A percentile compares a stretch with the other conserved stretches of the same genome.
phyloP scores from a whole-genome alignment of 495 filamentous ascomycete genomes.

The Clavariopsis aquatica region DNA sequence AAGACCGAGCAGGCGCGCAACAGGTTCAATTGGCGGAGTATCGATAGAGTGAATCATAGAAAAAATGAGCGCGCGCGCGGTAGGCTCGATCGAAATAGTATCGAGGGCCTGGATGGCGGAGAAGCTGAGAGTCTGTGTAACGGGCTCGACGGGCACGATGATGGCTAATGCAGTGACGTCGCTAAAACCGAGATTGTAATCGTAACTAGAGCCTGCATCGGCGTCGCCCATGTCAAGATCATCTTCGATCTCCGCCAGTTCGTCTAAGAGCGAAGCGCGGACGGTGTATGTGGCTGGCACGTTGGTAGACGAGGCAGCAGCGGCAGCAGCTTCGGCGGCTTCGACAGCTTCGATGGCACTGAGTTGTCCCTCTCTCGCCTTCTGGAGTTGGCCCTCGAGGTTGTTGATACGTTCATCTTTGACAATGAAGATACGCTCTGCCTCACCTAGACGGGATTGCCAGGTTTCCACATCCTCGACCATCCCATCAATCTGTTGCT shows the following conservation, averaged over 20 bases:
- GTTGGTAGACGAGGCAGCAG: background rate
- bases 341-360: background rate
- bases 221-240: background rate
- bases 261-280: too few relatives aligned
- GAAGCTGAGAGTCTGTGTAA: background rate
- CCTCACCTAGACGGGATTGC: background rate
- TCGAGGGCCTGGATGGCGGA: background rate
- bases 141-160: background rate
- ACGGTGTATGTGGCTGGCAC: background rate
- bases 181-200: background rate
- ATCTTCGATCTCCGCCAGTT: background rate
- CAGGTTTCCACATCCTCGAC: background rate
- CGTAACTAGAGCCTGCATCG: background rate
- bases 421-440: background rate
- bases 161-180: background rate
- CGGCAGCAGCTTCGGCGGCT: background rate
- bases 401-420: background rate
- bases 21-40: background rate
- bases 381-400: background rate
- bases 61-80: background rate
- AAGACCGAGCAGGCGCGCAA: background rate
- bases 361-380: background rate
- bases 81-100: background rate
- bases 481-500: background rate
- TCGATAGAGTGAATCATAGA: background rate